These are phyloP conservation scores for Crotalaria pallida DNA, from an alignment of 306 rosid species.

Conservation along the genomic window DNA sequence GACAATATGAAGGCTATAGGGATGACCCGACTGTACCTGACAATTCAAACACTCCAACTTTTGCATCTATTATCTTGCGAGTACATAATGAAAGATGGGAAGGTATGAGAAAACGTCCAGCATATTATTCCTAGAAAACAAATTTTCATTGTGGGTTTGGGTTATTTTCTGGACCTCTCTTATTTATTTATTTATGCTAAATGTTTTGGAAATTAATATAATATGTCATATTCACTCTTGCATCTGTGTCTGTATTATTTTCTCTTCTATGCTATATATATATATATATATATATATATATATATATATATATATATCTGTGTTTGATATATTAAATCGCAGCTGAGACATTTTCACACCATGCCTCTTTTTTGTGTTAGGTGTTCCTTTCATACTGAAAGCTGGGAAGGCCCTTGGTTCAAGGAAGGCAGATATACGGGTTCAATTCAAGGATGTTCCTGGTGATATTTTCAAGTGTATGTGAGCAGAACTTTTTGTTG, in stretches of 20 bases:
- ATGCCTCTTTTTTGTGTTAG: constrained; percentile 31
- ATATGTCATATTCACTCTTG: not conserved
- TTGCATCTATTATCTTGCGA: constrained; percentile 76
- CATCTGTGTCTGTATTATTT: not conserved
- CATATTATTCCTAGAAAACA: constrained; percentile 5
- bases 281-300: not conserved
- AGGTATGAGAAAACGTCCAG: constrained; percentile 39
- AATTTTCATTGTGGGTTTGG: not conserved
- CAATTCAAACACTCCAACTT: constrained; percentile 91
- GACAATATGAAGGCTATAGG: constrained; percentile 93
- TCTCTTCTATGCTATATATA: not conserved
- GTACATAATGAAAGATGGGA: constrained; percentile 99
- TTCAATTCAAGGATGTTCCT: constrained; percentile 97
- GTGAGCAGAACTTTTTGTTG: constrained; percentile 25
- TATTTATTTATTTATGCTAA: constrained; percentile 2
- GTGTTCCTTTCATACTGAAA: constrained; percentile 91
- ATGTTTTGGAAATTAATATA: constrained; percentile 16
- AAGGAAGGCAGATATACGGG: constrained; percentile 87
- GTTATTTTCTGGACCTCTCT: not conserved
- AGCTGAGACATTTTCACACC: not conserved
- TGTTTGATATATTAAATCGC: constrained; percentile 8
- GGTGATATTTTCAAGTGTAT: constrained; percentile 96
- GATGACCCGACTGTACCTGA: constrained; percentile 96
- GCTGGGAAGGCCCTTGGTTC: constrained; percentile 93
- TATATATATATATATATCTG: not conserved